Conservation (phyloP, 2,329 filamentous ascomycete species). For the Corniculantispora saksenae region DNA sequence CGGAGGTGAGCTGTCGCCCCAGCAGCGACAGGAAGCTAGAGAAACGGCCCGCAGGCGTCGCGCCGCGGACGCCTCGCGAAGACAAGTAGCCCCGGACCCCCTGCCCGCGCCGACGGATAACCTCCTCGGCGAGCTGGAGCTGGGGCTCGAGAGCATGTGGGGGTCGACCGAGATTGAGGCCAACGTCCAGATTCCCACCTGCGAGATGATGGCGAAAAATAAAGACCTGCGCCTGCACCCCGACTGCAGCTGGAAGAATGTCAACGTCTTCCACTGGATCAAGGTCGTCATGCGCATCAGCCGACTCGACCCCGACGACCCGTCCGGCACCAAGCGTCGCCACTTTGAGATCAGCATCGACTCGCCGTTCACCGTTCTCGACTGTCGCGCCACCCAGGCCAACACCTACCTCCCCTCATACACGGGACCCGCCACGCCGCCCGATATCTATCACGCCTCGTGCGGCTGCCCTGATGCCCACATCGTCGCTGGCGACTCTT, state of each 20-base stretch:
- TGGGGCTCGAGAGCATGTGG: constrained; percentile 70
- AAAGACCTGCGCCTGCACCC: constrained; percentile 70
- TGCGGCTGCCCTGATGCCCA: constrained; percentile 58
- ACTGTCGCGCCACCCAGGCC: constrained; percentile 87
- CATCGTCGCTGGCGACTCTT: constrained; percentile 58
- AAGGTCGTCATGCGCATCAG: constrained; percentile 95
- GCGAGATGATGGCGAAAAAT: constrained; percentile 79
- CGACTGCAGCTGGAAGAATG: constrained; percentile 90
- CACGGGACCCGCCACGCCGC: constrained; percentile 51
- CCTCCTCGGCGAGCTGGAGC: constrained; percentile 76
- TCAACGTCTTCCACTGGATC: constrained; percentile 95
- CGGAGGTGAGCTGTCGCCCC: constrained; percentile 71
- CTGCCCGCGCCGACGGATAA: constrained; percentile 63
- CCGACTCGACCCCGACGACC: constrained; percentile 75
- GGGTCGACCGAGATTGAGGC: constrained; percentile 93
- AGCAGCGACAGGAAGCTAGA: constrained; percentile 50
- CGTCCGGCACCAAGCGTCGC: constrained; percentile 69
- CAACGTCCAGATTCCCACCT: constrained; percentile 88
- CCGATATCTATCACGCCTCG: constrained; percentile 45
- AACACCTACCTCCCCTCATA: constrained; percentile 88
- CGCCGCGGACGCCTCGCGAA: constrained; percentile 53
- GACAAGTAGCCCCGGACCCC: constrained; percentile 38
- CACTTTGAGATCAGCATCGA: constrained; percentile 98
- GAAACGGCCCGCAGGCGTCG: constrained; percentile 50
- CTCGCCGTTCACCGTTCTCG: constrained; percentile 89